phyloP scores from a whole-genome alignment of 208 protist species.

The Acanthamoeba triangularis region DNA sequence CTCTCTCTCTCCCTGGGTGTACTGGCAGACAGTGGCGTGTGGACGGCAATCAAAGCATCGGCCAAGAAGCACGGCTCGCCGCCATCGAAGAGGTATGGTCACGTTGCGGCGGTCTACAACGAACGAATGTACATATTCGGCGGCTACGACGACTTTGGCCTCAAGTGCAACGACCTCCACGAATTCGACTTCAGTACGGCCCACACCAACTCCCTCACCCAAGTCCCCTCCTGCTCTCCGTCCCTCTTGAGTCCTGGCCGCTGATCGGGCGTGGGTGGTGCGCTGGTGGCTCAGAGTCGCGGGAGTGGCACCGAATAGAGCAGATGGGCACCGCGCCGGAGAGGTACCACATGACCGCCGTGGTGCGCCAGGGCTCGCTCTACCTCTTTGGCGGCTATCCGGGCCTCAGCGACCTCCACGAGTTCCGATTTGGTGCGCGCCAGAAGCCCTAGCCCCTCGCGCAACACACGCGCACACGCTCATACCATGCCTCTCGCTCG shows the following conservation, averaged over 20 bases:
- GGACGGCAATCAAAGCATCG: not conserved
- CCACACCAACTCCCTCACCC: no score
- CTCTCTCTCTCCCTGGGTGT: not conserved
- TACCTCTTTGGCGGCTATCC: conserved; percentile 75
- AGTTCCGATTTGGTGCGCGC: conserved; percentile 62
- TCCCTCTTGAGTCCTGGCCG: not conserved
- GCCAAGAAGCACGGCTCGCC: not conserved
- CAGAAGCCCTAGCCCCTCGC: not conserved
- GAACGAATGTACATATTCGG: conserved; percentile 73
- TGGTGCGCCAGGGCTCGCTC: conserved; percentile 59
- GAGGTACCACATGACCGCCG: conserved; percentile 46
- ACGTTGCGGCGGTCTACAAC: conserved; percentile 66
- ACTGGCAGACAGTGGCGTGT: not conserved
- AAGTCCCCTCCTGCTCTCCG: no score
- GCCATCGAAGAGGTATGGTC: conserved; percentile 48
- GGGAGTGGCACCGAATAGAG: conserved; percentile 55
- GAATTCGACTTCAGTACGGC: conserved; percentile 72
- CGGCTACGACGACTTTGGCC: conserved; percentile 76
- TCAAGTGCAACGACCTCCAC: conserved; percentile 76
- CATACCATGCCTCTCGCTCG: not conserved
- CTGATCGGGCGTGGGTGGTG: not conserved
- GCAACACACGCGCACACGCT: not conserved
- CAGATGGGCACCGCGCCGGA: conserved; percentile 52
- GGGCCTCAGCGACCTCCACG: conserved; percentile 67
- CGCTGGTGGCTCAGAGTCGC: not conserved